Evolutionary conservation across 2,329 filamentous ascomycete species (phyloP).

Genomic region (Coccinonectria pachysandricola): DNA sequence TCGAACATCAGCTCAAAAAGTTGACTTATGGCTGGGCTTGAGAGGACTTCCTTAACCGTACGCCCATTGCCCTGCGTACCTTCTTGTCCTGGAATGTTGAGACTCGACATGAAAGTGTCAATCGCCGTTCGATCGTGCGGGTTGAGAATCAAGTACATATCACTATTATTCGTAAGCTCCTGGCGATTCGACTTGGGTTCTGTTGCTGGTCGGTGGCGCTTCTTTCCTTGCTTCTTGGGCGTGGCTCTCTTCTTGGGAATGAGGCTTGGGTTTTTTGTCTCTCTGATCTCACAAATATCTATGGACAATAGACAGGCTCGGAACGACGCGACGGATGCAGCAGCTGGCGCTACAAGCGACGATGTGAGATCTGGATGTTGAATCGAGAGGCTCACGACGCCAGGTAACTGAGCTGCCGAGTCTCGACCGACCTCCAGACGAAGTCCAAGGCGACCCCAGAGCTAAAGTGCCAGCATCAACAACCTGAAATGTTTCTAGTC

Average conservation of each 20-base stretch:
- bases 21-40: background rate
- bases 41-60: conserved; percentile 2
- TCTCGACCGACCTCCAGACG: conserved; percentile 13
- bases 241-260: background rate
- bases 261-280: background rate
- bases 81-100: conserved; percentile 9
- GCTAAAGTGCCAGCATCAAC: no score
- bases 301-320: conserved; percentile 17
- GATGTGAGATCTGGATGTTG: conserved; percentile 27
- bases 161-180: no score
- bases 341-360: conserved; percentile 18
- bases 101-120: conserved; percentile 18
- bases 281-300: conserved; percentile 8
- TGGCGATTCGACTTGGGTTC: no score
- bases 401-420: conserved; percentile 4
- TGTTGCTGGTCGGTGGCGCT: conserved; percentile 9
- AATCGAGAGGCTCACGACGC: conserved; percentile 22
- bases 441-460: conserved; percentile 23
- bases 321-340: conserved; percentile 17
- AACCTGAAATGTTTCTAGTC: no score
- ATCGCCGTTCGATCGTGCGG: conserved; percentile 18
- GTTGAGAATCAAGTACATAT: conserved; percentile 9
- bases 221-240: conserved; percentile 3
- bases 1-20: conserved; percentile 14
- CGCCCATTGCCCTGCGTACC: background rate